phyloP scores from a whole-genome alignment of 176 grass and related monocot species.

The bread wheat (Triticum aestivum) region DNA sequence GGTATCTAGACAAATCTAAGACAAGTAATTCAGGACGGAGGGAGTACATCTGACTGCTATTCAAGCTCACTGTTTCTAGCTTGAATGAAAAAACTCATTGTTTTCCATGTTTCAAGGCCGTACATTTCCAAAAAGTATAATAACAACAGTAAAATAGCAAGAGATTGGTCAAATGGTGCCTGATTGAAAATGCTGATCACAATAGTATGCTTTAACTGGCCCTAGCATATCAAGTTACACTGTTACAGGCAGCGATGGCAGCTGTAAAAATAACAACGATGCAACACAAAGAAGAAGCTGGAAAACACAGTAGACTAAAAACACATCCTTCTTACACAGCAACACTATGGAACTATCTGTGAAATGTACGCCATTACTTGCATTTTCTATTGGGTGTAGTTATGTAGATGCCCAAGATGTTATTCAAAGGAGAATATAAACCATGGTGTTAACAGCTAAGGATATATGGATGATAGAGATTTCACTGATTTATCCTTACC shows the following conservation, averaged over 20 bases:
- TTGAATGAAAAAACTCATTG: background rate
- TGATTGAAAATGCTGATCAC: background rate
- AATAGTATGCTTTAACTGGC: conserved; percentile 10
- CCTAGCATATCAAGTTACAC: background rate
- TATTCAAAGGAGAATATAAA: background rate
- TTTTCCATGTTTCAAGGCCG: conserved; percentile 36
- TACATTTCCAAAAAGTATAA: conserved; percentile 5
- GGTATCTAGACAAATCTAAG: no score
- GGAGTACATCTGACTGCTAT: background rate
- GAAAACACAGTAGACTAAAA: background rate
- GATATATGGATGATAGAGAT: background rate
- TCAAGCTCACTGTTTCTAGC: background rate
- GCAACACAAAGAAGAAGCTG: background rate
- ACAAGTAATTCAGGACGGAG: no score
- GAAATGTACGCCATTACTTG: background rate
- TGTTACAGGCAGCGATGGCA: background rate
- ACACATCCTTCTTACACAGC: background rate
- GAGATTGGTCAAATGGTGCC: conserved; percentile 2
- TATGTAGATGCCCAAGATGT: conserved; percentile 3
- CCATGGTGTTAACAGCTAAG: background rate
- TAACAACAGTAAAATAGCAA: conserved; percentile 2
- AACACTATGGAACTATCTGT: background rate
- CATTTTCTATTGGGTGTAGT: background rate
- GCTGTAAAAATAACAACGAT: conserved; percentile 7
- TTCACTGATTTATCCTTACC: conserved; percentile 46